Conservation (phyloP, 352 stramenopile genomes). For the Pythium volutum region DNA sequence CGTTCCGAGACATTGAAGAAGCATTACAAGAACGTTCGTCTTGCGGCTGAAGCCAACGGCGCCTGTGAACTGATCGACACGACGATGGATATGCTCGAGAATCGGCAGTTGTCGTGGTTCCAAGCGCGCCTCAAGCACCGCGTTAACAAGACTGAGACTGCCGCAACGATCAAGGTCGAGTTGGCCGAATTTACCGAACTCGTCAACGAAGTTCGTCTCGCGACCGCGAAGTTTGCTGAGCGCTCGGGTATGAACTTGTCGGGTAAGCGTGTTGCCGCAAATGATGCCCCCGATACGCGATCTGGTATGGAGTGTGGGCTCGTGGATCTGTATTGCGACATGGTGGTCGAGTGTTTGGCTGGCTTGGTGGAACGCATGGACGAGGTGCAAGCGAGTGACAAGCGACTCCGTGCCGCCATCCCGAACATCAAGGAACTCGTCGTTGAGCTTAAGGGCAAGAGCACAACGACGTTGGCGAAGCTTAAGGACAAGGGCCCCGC, state of each 20-base stretch:
- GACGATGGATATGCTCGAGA: conserved; percentile 74
- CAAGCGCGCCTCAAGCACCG: conserved; percentile 71
- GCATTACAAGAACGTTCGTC: conserved; percentile 83
- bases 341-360: conserved; percentile 66
- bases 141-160: conserved; percentile 66
- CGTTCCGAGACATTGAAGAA: conserved; percentile 80
- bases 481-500: conserved; percentile 70
- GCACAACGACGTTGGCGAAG: conserved; percentile 40
- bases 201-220: conserved; percentile 78
- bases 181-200: conserved; percentile 76
- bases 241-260: conserved; percentile 81
- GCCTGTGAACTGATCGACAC: conserved; percentile 72
- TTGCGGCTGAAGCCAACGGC: conserved; percentile 80
- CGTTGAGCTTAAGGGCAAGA: conserved; percentile 67
- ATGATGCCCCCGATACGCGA: conserved; percentile 68
- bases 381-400: conserved; percentile 79
- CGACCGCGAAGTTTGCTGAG: conserved; percentile 77
- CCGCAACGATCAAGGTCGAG: conserved; percentile 86
- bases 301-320: conserved; percentile 74
- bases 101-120: conserved; percentile 71
- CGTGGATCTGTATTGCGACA: conserved; percentile 56
- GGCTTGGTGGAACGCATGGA: conserved; percentile 83
- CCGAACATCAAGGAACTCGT: conserved; percentile 54
- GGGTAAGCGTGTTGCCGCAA: conserved; percentile 67
- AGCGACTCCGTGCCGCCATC: conserved; percentile 70